Base-by-base conservation (phyloP, 495 filamentous ascomycete genomes). In the Thermothielavioides terrestris region DNA sequence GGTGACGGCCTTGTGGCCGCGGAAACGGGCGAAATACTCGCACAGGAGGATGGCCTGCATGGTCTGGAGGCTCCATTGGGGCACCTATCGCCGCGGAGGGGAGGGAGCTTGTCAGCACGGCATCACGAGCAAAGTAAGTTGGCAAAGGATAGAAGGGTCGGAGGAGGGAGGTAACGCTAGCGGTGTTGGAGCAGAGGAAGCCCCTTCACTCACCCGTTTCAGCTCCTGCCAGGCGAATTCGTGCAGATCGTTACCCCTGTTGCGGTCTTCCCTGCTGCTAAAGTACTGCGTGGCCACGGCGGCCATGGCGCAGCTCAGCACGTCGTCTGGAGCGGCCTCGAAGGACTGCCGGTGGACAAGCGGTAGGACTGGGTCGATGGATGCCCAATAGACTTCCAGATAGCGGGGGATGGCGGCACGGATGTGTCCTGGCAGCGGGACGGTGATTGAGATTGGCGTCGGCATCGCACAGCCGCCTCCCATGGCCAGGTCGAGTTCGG, bases 31-130 rank as follows among this genome's bases (percentile, higher is more conserved):
- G 50, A 77, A 79, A 52, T 73, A 65, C 54, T 79, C 77, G 58
- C 71, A 77, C 17, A 79, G 64, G 34, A 79, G 64, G 52, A 78
- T 76, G 31, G 74, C 64, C 63, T 78, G 75, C 75, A 77, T 77
- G 52, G 68, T 64, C 43, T 70, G 62, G 27, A 76, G 60, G 60
- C 56, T 68, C 72, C 73, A 76, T 44, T 67, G 63, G 12, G 64
- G 56, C 28, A 61, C 55, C 68, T 74, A 44, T 44, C 45, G 49
- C 22, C 25, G 22, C 40, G 17, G 17, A 0, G 9, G 1, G 14
- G 21, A 30, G 14, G 6, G 15, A 42, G 31, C 7, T 48, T 11
- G 50, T 52, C 37, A 51, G 56, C 41, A 17, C 51, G 12, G 28
- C n/a, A n/a, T n/a, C n/a, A n/a, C n/a, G n/a, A n/a, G n/a, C n/a